Base-by-base conservation (phyloP, 305 asterid genomes). In the Rubia occidens region DNA sequence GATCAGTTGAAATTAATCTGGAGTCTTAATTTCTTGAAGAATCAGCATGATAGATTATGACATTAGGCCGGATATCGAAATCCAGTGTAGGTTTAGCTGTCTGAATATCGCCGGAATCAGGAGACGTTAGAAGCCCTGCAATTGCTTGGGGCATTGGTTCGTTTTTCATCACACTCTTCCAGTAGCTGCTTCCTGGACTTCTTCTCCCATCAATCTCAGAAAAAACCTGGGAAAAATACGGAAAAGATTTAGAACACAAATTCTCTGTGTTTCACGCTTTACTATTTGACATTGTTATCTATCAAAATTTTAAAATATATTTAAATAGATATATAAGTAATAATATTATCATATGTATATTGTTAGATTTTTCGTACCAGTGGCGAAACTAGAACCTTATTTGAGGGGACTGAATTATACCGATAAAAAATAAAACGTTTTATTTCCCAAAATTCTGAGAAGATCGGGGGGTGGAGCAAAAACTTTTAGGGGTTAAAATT, bases 101-200 rank as follows among this genome's bases (percentile, higher is more conserved):
- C 11, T 68, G 54, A 32, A 37, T 56, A 29, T 56, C 60, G 13
- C 53, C 60, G 13, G 69, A 59, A 40, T 26, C 78, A 6, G 79
- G 54, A 26, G 39, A 29, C 7, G 45, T 64, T 29, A 77, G 54
- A 67, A 84, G 83, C 55, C 81, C 87, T 17, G 60, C 54, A 55
- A 89, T 83, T 58, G 84, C 85, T 79, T 76, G 72, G 54, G 96
- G 95, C 83, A 89, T 87, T 1, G 77, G 75, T 64, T 84, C 82
- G 43, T 77, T 84, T 9, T 80, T 78, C 91, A 84, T 87, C 11
- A 74, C 40, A 21, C 54, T 68, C 78, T 81, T 87, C 96, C 95
- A 89, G 17, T 83, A 79, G 0, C 80, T 87, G 0, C 80, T 87
- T 68, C 81, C 82, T 3, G 89, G 88, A 45, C 71, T 85, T 66